Base-by-base conservation (phyloP, 2,329 filamentous ascomycete species). In the Ascosphaera apis region DNA sequence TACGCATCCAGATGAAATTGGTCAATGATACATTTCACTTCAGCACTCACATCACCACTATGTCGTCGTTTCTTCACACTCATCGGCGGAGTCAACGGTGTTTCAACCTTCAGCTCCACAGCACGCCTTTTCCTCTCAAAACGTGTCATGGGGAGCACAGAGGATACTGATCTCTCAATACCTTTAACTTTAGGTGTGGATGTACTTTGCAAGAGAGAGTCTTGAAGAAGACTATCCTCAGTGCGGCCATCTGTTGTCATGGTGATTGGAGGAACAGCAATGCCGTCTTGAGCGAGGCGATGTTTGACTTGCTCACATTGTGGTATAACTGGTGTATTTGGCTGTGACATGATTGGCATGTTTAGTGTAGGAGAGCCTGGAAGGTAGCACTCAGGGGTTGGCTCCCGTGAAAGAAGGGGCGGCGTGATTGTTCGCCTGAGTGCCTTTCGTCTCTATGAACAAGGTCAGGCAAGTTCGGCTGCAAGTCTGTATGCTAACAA, bases 341-440 rank as follows among this genome's bases (percentile, higher is more conserved):
- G 46, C 3, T 57, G 52, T 5, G 56, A 53, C 2, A 53, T 40
- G 11, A 57, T 38, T n/a, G 54, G 46, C 7, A 63, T 39, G 27
- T 45, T 43, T 35, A 51, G 51, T 5, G 42, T 48, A 3, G 55
- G 51, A 3, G 57, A 58, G 3, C 54, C 57, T 3, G 57, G 55
- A 30, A 55, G 39, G 27, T 54, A 53, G 3, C 55, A 57, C 31
- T 45, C 50, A 18, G 48, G 36, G 4, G 51, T 45, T 17, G 60
- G 61, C 18, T 59, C 58, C 2, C 56, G 37, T 13, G 62, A 59
- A 13, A 66, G 49, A 6, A 67, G 43, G 3, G 60, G 60, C n/a
- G 63, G 63, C 2, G 61, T 59, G n/a, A 63, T 8, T 12, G 50
- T 50, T n/a, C n/a, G n/a, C n/a, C n/a, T n/a, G n/a, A n/a, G n/a